Evolutionary conservation across 2,329 filamentous ascomycete species (phyloP).

Genomic region (Claviceps pazoutovae): DNA sequence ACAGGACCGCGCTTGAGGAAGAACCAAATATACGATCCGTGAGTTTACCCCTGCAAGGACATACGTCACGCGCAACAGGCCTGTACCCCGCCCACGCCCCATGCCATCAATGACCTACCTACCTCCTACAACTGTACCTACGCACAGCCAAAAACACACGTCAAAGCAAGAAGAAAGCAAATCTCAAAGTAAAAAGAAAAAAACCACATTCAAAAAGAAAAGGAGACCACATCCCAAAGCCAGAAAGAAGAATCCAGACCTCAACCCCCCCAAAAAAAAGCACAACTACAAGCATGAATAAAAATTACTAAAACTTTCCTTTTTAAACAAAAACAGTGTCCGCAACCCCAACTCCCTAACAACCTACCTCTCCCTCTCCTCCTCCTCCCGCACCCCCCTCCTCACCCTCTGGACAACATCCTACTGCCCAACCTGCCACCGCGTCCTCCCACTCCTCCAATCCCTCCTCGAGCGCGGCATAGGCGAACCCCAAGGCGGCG

Average conservation of each 20-base stretch:
- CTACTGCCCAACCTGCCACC: constrained; percentile 41
- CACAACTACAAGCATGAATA: too few relatives aligned
- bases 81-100: too few relatives aligned
- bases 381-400: constrained; percentile 39
- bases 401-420: constrained; percentile 47
- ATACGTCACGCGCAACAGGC: too few relatives aligned
- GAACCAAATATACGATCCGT: constrained; percentile 12
- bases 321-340: constrained; percentile 25
- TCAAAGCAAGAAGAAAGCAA: background rate
- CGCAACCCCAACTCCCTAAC: constrained; percentile 39
- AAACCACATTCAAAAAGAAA: background rate
- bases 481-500: constrained; percentile 41
- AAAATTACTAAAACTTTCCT: too few relatives aligned
- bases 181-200: background rate
- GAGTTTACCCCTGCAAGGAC: background rate
- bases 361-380: constrained; percentile 40
- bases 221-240: too few relatives aligned
- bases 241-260: too few relatives aligned
- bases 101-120: too few relatives aligned
- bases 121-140: too few relatives aligned
- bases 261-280: background rate
- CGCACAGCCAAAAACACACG: too few relatives aligned
- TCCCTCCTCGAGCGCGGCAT: constrained; percentile 35
- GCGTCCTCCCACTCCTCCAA: constrained; percentile 33
- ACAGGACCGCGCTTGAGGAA: constrained; percentile 5